A percentile compares a stretch with the other conserved stretches of the same genome.
These are phyloP conservation scores for Colletotrichum cereale DNA, from an alignment of 2,329 filamentous ascomycete genomes.

Conservation along the genomic window DNA sequence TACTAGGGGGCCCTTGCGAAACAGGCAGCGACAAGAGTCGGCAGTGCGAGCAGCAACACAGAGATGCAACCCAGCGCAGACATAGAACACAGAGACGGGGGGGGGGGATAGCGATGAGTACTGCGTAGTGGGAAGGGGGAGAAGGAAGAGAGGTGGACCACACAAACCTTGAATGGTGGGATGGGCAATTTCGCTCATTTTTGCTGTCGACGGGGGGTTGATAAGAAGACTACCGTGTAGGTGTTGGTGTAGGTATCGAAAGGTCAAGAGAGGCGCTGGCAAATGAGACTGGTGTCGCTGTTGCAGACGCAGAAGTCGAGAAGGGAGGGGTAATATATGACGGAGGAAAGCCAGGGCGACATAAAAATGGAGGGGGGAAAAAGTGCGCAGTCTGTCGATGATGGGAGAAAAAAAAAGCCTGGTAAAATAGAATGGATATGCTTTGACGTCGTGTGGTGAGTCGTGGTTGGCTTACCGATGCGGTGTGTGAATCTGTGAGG, in stretches of 20 bases:
- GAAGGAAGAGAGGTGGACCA: conserved; percentile 22
- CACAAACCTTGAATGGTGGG: conserved; percentile 69
- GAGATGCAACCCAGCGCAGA: background rate
- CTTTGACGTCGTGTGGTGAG: conserved; percentile 5
- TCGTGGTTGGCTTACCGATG: conserved; percentile 14
- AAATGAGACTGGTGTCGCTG: conserved; percentile 16
- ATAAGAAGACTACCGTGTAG: conserved; percentile 20
- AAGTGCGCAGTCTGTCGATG: background rate
- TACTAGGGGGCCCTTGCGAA: conserved; percentile 15
- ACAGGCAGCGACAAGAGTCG: background rate
- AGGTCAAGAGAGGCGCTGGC: conserved; percentile 28
- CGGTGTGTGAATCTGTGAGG: conserved; percentile 6
- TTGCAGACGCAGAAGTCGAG: conserved; percentile 17
- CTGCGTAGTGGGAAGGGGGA: conserved; percentile 3
- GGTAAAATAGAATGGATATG: background rate
- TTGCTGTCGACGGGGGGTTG: conserved; percentile 41
- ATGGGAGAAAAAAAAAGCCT: background rate
- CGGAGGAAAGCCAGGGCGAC: conserved; percentile 29
- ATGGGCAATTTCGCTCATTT: conserved; percentile 69
- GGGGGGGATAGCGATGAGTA: background rate
- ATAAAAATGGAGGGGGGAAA: background rate
- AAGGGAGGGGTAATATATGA: conserved; percentile 29
- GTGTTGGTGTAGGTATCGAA: conserved; percentile 25
- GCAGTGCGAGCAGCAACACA: conserved; percentile 1
- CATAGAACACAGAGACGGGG: background rate